Conservation (phyloP, 208 protist genomes). For the Leishmania amazonensis region DNA sequence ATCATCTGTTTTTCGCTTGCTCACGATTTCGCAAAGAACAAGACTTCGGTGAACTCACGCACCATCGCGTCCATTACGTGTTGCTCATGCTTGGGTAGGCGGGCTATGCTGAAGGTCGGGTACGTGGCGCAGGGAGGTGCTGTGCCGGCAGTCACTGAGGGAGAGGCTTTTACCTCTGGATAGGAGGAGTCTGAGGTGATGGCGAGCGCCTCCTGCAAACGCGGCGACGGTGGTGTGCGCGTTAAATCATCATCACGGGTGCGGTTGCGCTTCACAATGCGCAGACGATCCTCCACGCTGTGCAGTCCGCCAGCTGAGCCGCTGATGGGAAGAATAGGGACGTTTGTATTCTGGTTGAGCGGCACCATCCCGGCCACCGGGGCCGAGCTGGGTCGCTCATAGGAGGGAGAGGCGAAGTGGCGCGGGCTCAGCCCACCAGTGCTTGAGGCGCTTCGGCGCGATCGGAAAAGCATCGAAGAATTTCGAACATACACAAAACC, state of each 20-base stretch:
- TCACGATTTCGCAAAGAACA: constrained; percentile 50
- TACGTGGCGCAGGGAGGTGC: constrained; percentile 63
- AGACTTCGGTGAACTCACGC: constrained; percentile 57
- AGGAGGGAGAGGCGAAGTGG: constrained; percentile 7
- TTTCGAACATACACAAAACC: background rate
- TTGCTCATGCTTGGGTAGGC: constrained; percentile 74
- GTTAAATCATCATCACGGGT: constrained; percentile 10
- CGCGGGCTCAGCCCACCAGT: constrained; percentile 17
- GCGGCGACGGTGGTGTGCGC: constrained; percentile 5
- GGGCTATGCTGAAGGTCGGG: constrained; percentile 56
- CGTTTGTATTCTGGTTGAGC: constrained; percentile 16
- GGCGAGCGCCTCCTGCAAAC: background rate
- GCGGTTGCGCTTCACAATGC: constrained; percentile 76
- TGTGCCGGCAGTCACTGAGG: constrained; percentile 11
- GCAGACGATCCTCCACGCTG: constrained; percentile 76
- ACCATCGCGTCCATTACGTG: constrained; percentile 75
- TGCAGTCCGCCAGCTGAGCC: constrained; percentile 5
- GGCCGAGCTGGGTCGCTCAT: constrained; percentile 42
- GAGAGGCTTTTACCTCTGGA: background rate
- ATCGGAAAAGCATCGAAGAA: constrained; percentile 44
- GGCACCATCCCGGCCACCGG: constrained; percentile 25
- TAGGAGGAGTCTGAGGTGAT: background rate
- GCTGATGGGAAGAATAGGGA: background rate
- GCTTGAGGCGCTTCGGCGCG: constrained; percentile 11
- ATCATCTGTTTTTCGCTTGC: background rate